Evolutionary conservation across 257 asterid species (phyloP).

Genomic region (Capsicum pubescens): DNA sequence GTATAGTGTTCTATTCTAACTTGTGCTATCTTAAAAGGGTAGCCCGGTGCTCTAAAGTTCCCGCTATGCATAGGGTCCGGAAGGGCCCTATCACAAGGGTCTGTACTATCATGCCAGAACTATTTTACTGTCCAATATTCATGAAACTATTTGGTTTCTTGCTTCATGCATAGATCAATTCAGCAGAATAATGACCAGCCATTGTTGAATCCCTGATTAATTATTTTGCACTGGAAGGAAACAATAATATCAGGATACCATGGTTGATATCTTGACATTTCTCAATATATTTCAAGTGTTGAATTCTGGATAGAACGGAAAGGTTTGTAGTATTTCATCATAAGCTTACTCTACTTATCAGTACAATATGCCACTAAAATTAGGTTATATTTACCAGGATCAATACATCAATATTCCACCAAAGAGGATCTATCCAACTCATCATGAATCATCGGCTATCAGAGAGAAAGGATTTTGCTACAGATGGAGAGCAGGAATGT

Average conservation of each 20-base stretch:
- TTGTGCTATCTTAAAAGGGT: too few species aligned
- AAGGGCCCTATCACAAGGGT: too few species aligned
- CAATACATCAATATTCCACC: not conserved
- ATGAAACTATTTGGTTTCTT: not conserved
- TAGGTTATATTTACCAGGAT: not conserved
- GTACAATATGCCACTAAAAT: constrained; percentile 2
- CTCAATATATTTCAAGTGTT: not conserved
- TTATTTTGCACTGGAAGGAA: not conserved
- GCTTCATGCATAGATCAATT: not conserved
- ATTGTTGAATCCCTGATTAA: not conserved
- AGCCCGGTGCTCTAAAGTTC: too few species aligned
- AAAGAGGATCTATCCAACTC: not conserved
- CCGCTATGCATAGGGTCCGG: too few species aligned
- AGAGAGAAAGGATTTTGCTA: not conserved
- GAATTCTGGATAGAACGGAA: not conserved
- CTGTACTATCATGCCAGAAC: not conserved
- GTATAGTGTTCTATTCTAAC: not conserved
- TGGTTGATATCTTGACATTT: not conserved
- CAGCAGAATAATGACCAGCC: not conserved
- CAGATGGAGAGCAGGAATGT: not conserved
- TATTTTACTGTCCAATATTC: not conserved
- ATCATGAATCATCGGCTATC: not conserved
- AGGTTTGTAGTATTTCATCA: not conserved
- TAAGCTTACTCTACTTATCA: not conserved
- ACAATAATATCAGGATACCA: not conserved